Evolutionary conservation across 2,329 filamentous ascomycete genomes (phyloP), one percentile per base, ranked within the genome.

Genomic region (Sporothrix brunneoviolacea): DNA sequence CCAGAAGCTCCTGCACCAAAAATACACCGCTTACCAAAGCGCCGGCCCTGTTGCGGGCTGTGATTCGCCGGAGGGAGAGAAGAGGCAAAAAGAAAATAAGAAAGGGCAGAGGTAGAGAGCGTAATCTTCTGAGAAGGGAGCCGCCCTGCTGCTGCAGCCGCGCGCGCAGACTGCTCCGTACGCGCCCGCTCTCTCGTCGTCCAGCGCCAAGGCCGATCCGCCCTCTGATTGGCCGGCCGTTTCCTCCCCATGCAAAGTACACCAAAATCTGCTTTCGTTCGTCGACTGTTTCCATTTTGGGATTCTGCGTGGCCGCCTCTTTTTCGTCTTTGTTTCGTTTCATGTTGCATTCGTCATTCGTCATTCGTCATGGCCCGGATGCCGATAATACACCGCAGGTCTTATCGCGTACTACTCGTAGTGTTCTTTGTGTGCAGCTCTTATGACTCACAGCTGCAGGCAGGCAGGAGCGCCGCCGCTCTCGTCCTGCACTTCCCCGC

Each of bases 361-460:
- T n/a, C n/a, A n/a, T n/a, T n/a, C n/a, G n/a, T n/a, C n/a, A n/a
- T n/a, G n/a, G n/a, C n/a, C n/a, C n/a, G n/a, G n/a, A n/a, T n/a
- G n/a, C n/a, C n/a, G n/a, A n/a, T n/a, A n/a, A n/a, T n/a, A n/a
- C n/a, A n/a, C n/a, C n/a, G n/a, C n/a, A n/a, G n/a, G n/a, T n/a
- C n/a, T n/a, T n/a, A n/a, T n/a, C n/a, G n/a, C n/a, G n/a, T n/a
- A n/a, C n/a, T n/a, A n/a, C n/a, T n/a, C n/a, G n/a, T n/a, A n/a
- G n/a, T n/a, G n/a, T n/a, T n/a, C n/a, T n/a, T n/a, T n/a, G n/a
- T n/a, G n/a, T n/a, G n/a, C n/a, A n/a, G n/a, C n/a, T n/a, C n/a
- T n/a, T 44, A 28, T 49, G 47, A 49, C 19, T 49, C 47, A 49
- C 47, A 49, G 30, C 36, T 51, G 36, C 36, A 37, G 28, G 33